These are phyloP conservation scores for Incumbomyces delicatus DNA, from an alignment of 2,329 filamentous ascomycete genomes.

Conservation along the genomic window DNA sequence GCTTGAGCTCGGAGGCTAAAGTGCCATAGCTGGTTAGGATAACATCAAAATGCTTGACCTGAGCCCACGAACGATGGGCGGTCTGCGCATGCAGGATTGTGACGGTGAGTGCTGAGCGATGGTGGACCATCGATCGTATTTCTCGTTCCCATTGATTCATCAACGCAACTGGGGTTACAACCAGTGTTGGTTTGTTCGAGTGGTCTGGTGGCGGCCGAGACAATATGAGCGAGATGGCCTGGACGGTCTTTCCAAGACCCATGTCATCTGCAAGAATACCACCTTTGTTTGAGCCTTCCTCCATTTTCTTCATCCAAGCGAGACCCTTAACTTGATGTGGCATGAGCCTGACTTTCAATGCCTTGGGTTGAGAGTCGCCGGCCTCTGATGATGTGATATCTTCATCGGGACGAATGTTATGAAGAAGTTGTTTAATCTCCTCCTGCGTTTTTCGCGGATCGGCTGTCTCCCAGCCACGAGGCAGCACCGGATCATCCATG, in stretches of 20 bases:
- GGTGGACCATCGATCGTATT: slow-evolving; percentile 59
- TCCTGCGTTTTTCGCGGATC: slow-evolving; percentile 48
- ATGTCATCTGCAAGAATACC: slow-evolving; percentile 73
- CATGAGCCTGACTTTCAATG: slow-evolving; percentile 60
- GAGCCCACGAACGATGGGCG: slow-evolving; percentile 45
- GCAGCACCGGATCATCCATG: neutral
- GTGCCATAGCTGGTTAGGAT: slow-evolving; percentile 73
- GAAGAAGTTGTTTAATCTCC: slow-evolving; percentile 59
- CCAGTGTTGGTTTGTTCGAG: slow-evolving; percentile 63
- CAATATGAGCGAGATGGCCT: slow-evolving; percentile 68
- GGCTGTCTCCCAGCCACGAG: slow-evolving; percentile 8
- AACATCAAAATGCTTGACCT: slow-evolving; percentile 59
- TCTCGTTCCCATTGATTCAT: slow-evolving; percentile 79
- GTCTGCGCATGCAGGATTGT: slow-evolving; percentile 60
- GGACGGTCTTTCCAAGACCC: slow-evolving; percentile 78
- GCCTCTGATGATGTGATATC: slow-evolving; percentile 60
- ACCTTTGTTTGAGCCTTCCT: slow-evolving; percentile 60
- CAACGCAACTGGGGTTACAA: slow-evolving; percentile 69
- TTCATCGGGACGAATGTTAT: slow-evolving; percentile 64
- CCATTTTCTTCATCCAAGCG: slow-evolving; percentile 66
- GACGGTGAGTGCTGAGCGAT: slow-evolving; percentile 49
- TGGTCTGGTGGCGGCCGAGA: slow-evolving; percentile 51
- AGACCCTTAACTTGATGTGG: slow-evolving; percentile 72
- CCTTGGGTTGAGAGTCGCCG: slow-evolving; percentile 53
- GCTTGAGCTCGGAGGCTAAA: slow-evolving; percentile 57